phyloP scores from a whole-genome alignment of 2,329 filamentous ascomycete genomes.

The Claviceps humidiphila region DNA sequence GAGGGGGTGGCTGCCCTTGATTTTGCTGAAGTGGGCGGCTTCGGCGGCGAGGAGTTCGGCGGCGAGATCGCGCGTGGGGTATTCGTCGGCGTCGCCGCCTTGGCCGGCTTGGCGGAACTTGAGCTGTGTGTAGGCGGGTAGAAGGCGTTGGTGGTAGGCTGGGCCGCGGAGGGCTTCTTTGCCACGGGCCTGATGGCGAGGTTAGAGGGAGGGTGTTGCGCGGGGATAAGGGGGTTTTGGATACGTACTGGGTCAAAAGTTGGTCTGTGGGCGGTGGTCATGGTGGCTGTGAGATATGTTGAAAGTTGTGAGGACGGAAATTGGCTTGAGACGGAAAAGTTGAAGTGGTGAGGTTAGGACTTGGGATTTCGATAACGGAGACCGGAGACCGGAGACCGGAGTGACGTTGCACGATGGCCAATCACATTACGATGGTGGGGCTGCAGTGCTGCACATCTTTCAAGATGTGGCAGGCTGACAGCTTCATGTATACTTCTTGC shows the following conservation, averaged over 20 bases:
- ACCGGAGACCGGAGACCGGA: neutral
- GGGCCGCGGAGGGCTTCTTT: slow-evolving; percentile 90
- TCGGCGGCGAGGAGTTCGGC: slow-evolving; percentile 85
- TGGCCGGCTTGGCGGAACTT: slow-evolving; percentile 83
- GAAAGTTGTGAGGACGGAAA: neutral
- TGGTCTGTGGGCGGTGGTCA: slow-evolving; percentile 65
- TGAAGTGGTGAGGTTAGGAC: neutral
- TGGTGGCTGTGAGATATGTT: slow-evolving; percentile 17
- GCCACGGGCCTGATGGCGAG: slow-evolving; percentile 54
- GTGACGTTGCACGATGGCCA: neutral
- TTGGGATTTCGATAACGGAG: neutral
- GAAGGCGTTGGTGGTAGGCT: slow-evolving; percentile 89
- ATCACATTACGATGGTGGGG: neutral
- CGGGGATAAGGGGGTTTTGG: neutral
- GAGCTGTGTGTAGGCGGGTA: slow-evolving; percentile 84
- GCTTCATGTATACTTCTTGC: too few species aligned
- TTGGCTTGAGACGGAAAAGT: neutral
- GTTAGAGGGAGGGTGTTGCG: slow-evolving; percentile 13
- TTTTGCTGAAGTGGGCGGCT: slow-evolving; percentile 75
- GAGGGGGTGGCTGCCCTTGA: slow-evolving; percentile 37
- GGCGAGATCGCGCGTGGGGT: slow-evolving; percentile 64
- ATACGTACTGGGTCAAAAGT: slow-evolving; percentile 80
- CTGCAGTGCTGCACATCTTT: neutral
- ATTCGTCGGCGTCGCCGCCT: slow-evolving; percentile 62
- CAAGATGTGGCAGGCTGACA: neutral